These are phyloP conservation scores for Rhizopogon vesiculosus DNA, from an alignment of 768 basidiomycete species.

Conservation along the genomic window DNA sequence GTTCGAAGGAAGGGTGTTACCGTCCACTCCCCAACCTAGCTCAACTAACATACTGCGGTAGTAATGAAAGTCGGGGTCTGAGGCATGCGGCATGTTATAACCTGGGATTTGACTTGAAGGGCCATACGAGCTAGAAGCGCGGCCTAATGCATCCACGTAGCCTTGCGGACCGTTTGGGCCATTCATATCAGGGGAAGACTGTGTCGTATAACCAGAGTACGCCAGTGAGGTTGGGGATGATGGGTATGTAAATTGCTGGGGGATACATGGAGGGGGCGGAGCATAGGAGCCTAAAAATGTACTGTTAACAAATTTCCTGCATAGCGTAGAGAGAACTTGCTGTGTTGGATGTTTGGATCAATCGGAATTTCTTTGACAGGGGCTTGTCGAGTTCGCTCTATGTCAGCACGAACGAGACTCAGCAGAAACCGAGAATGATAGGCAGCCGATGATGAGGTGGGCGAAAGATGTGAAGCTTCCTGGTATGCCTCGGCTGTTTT, in stretches of 20 bases:
- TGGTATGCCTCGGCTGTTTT: constrained; percentile 77
- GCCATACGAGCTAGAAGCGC: neutral
- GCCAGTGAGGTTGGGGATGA: constrained; percentile 12
- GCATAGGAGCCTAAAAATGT: constrained; percentile 14
- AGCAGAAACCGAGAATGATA: constrained; percentile 79
- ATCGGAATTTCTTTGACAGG: constrained; percentile 39
- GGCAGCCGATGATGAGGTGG: constrained; percentile 61
- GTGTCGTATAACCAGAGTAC: constrained; percentile 1
- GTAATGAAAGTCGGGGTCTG: constrained; percentile 64
- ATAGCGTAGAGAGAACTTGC: constrained; percentile 25
- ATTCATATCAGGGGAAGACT: neutral
- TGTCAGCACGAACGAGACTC: constrained; percentile 61
- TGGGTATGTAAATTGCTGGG: constrained; percentile 14
- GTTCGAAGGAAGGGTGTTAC: constrained; percentile 17
- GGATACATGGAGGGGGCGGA: constrained; percentile 17
- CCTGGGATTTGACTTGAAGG: neutral
- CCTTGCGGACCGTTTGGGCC: neutral
- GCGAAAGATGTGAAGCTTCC: constrained; percentile 58
- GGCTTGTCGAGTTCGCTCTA: constrained; percentile 45
- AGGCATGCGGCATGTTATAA: constrained; percentile 30
- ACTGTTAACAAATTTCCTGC: constrained; percentile 8
- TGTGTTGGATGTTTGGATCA: constrained; percentile 55
- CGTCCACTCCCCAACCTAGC: constrained; percentile 55
- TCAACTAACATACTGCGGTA: constrained; percentile 75
- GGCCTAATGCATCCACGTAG: neutral